phyloP scores from a whole-genome alignment of 176 grass and related monocot genomes.

The Paspalum notatum region DNA sequence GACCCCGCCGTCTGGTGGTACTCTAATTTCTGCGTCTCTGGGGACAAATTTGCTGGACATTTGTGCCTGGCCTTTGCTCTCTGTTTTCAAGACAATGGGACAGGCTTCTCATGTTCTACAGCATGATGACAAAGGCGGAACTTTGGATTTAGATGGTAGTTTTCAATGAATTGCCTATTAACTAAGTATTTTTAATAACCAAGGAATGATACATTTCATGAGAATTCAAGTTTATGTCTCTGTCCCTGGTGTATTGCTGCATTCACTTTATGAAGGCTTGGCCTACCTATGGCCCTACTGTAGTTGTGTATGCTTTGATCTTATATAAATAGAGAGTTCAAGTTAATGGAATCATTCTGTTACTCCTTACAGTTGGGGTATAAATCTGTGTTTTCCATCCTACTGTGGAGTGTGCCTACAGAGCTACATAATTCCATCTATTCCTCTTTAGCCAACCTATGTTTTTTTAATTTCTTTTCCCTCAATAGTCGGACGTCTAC shows the following conservation, averaged over 20 bases:
- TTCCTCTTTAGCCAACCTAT: slow-evolving; percentile 13
- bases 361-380: slow-evolving; percentile 3
- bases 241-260: background rate
- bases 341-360: slow-evolving; percentile 17
- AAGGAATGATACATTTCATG: background rate
- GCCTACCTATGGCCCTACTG: background rate
- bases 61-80: background rate
- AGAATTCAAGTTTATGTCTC: background rate
- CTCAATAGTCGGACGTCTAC: background rate
- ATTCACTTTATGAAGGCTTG: slow-evolving; percentile 17
- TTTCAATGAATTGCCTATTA: background rate
- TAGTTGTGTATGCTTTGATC: slow-evolving; percentile 1
- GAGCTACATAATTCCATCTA: background rate
- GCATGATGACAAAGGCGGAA: background rate
- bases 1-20: background rate
- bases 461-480: background rate
- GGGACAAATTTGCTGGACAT: background rate
- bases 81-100: background rate
- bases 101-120: background rate
- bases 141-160: background rate
- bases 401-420: background rate
- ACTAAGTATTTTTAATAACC: background rate
- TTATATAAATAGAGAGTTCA: slow-evolving; percentile 2
- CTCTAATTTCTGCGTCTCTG: slow-evolving; percentile 22
- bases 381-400: background rate